These are phyloP conservation scores for Lactifluus hygrophoroides DNA, from an alignment of 768 basidiomycete genomes.

Conservation along the genomic window DNA sequence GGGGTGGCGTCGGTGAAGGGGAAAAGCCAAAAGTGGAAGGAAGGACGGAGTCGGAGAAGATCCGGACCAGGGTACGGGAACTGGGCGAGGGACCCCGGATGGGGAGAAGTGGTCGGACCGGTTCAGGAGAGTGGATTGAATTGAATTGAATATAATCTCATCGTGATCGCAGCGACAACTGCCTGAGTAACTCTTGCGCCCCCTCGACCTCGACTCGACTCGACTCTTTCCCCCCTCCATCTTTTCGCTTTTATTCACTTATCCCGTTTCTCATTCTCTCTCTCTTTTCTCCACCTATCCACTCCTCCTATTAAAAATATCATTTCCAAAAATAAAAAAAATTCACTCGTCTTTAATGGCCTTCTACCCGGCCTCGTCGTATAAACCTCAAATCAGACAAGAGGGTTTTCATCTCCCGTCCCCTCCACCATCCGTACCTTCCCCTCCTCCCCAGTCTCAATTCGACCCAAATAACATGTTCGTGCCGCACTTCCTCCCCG, in stretches of 20 bases:
- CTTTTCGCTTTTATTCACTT: too few species aligned
- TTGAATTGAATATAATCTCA: slow-evolving; percentile 7
- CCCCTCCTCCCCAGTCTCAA: slow-evolving; percentile 25
- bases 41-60: slow-evolving; percentile 9
- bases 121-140: neutral
- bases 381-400: slow-evolving; percentile 56
- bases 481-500: slow-evolving; percentile 44
- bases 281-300: neutral
- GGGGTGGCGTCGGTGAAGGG: slow-evolving; percentile 18
- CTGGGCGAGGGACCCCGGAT: slow-evolving; percentile 11
- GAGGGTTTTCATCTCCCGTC: slow-evolving; percentile 66
- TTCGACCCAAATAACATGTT: slow-evolving; percentile 33
- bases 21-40: neutral
- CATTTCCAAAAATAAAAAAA: neutral
- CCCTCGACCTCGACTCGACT: too few species aligned
- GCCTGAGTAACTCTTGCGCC: too few species aligned
- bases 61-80: slow-evolving; percentile 13
- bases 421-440: slow-evolving; percentile 30
- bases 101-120: neutral
- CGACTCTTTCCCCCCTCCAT: too few species aligned
- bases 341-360: slow-evolving; percentile 25
- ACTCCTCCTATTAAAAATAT: neutral
- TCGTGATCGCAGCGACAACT: too few species aligned
- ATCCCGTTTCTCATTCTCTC: neutral
- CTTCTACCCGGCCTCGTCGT: slow-evolving; percentile 32